Evolutionary conservation across 768 basidiomycete species (phyloP).

Genomic region (Panaeolus papilionaceus): DNA sequence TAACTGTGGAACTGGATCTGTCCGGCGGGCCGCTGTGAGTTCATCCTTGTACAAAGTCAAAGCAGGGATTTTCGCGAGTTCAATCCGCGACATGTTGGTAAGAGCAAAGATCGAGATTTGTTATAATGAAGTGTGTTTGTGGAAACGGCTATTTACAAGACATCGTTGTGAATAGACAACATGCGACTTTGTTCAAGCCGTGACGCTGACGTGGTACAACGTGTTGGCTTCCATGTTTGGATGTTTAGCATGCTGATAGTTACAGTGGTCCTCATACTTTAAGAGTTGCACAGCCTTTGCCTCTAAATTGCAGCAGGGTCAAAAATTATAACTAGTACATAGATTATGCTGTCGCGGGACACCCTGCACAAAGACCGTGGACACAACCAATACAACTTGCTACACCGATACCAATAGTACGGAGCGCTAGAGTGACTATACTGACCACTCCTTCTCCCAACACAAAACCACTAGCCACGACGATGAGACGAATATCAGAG

Average conservation of each 20-base stretch:
- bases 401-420: conserved; percentile 75
- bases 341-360: conserved; percentile 44
- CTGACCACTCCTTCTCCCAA: conserved; percentile 94
- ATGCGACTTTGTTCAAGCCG: conserved; percentile 1
- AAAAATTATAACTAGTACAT: not conserved
- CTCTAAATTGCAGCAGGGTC: too few species aligned
- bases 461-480: conserved; percentile 95
- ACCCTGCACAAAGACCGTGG: conserved; percentile 75
- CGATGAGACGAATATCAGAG: conserved; percentile 76
- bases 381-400: conserved; percentile 89
- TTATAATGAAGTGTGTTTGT: not conserved
- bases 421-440: conserved; percentile 76
- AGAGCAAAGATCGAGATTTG: conserved; percentile 14
- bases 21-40: conserved; percentile 70
- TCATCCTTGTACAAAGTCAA: conserved; percentile 80
- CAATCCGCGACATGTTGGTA: conserved; percentile 66
- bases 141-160: not conserved
- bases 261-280: not conserved
- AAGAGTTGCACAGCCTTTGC: not conserved
- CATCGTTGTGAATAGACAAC: conserved; percentile 14
- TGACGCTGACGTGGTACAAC: conserved; percentile 22
- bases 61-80: conserved; percentile 73
- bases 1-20: conserved; percentile 76
- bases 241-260: not conserved
- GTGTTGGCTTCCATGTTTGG: conserved; percentile 16